Evolutionary conservation across 306 rosid genomes (phyloP).

Genomic region (Erythrophleum fordii): DNA sequence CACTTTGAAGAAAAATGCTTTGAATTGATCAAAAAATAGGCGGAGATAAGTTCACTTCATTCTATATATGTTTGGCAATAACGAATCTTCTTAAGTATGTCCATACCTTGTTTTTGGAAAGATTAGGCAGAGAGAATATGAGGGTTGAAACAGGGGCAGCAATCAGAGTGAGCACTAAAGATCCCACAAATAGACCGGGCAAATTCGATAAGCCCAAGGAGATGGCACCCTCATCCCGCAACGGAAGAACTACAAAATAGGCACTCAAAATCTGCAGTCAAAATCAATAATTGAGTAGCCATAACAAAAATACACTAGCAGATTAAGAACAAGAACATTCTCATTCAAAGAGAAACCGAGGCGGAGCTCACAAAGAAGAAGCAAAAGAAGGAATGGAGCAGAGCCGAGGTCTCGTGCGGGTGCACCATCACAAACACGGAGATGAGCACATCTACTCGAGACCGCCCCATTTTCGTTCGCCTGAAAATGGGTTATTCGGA

Average conservation of each 20-base stretch:
- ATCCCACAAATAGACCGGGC: constrained; percentile 81
- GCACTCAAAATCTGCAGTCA: constrained; percentile 85
- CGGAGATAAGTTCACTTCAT: not conserved
- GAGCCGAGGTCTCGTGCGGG: constrained; percentile 82
- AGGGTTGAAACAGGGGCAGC: constrained; percentile 92
- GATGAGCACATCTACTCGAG: constrained; percentile 58
- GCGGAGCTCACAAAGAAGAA: constrained; percentile 85
- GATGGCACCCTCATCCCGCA: constrained; percentile 96
- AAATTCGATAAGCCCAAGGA: constrained; percentile 84
- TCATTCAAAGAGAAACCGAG: not conserved
- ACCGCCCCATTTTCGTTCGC: constrained; percentile 53
- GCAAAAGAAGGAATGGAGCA: constrained; percentile 81
- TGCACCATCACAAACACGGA: constrained; percentile 81
- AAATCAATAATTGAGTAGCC: not conserved
- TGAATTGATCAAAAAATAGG: constrained; percentile 10
- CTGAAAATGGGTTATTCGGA: not conserved
- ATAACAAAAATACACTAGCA: not conserved
- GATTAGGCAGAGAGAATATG: constrained; percentile 72
- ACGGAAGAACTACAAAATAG: constrained; percentile 90
- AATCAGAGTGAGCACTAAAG: constrained; percentile 76
- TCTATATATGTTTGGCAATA: not conserved
- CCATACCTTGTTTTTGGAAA: constrained; percentile 78
- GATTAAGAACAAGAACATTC: not conserved
- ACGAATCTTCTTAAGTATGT: not conserved
- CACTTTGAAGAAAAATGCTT: not conserved